Conservation (phyloP, 768 basidiomycete genomes). For the Naematelia encephala region DNA sequence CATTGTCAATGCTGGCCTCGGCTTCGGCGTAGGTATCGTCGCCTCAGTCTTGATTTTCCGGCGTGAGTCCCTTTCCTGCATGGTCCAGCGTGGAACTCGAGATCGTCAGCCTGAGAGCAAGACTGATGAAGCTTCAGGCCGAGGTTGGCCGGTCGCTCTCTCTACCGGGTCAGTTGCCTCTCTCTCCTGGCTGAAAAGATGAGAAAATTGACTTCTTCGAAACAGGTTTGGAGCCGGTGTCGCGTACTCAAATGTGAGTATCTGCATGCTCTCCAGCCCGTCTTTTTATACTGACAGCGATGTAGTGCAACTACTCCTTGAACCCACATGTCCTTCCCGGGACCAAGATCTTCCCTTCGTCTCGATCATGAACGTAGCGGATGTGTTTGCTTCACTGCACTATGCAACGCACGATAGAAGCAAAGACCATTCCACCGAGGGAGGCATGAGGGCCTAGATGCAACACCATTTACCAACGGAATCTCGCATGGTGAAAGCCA, state of each 20-base stretch:
- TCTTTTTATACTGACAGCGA: not conserved
- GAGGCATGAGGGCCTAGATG: too few species aligned
- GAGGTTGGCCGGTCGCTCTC: constrained; percentile 51
- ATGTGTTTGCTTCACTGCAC: not conserved
- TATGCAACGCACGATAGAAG: too few species aligned
- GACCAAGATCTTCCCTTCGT: constrained; percentile 44
- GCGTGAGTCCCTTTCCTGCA: constrained; percentile 40
- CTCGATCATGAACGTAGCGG: constrained; percentile 2
- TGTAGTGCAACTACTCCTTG: constrained; percentile 51
- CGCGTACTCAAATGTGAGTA: constrained; percentile 49
- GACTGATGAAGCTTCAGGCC: constrained; percentile 41
- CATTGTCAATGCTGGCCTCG: constrained; percentile 50
- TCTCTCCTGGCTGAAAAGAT: not conserved
- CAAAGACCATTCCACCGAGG: too few species aligned
- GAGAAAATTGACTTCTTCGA: constrained; percentile 8
- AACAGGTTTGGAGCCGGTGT: constrained; percentile 50
- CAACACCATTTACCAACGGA: too few species aligned
- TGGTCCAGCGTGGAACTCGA: too few species aligned
- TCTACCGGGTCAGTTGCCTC: constrained; percentile 47
- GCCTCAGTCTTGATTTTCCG: constrained; percentile 51
- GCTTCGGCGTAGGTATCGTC: constrained; percentile 53
- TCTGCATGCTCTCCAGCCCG: not conserved
- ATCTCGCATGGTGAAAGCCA: too few species aligned
- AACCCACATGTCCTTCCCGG: constrained; percentile 53
- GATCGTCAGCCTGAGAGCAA: too few species aligned